These are phyloP conservation scores for Colletotrichum tanaceti DNA, from an alignment of 2,329 filamentous ascomycete species.

Conservation along the genomic window DNA sequence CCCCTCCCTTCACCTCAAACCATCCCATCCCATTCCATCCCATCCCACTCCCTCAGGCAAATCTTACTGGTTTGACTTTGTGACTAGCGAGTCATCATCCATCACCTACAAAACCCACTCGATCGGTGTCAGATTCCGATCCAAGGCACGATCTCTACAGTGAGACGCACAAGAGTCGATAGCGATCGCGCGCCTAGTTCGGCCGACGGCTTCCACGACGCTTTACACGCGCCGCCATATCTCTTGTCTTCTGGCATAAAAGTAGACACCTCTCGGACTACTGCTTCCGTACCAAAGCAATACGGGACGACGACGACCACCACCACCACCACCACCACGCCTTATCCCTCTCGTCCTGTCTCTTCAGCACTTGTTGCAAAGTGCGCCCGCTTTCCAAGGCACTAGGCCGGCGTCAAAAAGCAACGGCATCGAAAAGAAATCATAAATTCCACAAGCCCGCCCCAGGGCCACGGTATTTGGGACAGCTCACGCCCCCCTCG, in stretches of 20 bases:
- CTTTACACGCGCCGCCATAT: not conserved
- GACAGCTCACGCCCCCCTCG: slow-evolving; percentile 32
- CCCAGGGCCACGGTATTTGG: slow-evolving; percentile 34
- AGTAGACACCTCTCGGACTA: not conserved
- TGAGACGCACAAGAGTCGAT: slow-evolving; percentile 3
- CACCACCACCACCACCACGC: too few relatives aligned
- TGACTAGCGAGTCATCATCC: not conserved
- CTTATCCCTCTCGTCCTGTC: slow-evolving; percentile 10
- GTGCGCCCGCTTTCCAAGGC: slow-evolving; percentile 30
- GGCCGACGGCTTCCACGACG: not conserved
- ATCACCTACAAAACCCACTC: not conserved
- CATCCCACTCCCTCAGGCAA: not conserved
- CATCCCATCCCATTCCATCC: too few relatives aligned
- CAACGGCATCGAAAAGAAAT: slow-evolving; percentile 39
- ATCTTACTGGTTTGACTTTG: not conserved
- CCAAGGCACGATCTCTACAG: slow-evolving; percentile 8
- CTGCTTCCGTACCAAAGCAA: not conserved
- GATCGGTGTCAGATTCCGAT: slow-evolving; percentile 27
- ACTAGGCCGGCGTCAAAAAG: slow-evolving; percentile 38
- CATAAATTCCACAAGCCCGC: slow-evolving; percentile 32
- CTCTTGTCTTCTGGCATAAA: not conserved
- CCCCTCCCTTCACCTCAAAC: slow-evolving; percentile 9
- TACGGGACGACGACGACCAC: not conserved
- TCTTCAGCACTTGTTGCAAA: slow-evolving; percentile 28
- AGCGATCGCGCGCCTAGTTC: slow-evolving; percentile 13